A percentile compares a stretch with the other conserved stretches of the same genome.
Conservation (phyloP, 176 grass and related monocot genomes). For the Musa itinerans region DNA sequence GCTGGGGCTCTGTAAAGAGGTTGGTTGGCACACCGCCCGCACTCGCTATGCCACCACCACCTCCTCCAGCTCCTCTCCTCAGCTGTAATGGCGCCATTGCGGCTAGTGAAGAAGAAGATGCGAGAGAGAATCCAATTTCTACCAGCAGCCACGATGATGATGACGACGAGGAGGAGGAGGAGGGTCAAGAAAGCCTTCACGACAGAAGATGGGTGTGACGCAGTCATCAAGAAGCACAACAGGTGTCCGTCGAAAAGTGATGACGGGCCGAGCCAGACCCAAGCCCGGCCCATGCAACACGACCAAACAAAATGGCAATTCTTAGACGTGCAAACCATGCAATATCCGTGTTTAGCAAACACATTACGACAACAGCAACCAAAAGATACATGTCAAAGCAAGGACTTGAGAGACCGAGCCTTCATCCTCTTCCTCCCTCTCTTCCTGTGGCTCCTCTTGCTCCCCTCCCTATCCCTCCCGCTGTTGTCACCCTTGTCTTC, state of each 20-base stretch:
- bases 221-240: too few relatives aligned
- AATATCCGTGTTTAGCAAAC: background rate
- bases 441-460: constrained; percentile 19
- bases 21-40: constrained; percentile 1
- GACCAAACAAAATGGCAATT: too few relatives aligned
- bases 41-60: constrained; percentile 6
- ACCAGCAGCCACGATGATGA: too few relatives aligned
- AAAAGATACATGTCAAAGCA: background rate
- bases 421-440: constrained; percentile 25
- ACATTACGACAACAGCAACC: background rate
- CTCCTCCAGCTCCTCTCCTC: constrained; percentile 4
- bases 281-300: too few relatives aligned
- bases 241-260: too few relatives aligned
- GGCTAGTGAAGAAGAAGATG: too few relatives aligned
- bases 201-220: too few relatives aligned
- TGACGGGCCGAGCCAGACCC: too few relatives aligned
- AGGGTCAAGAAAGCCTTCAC: too few relatives aligned
- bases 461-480: background rate
- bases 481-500: constrained; percentile 3
- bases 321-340: background rate
- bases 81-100: too few relatives aligned
- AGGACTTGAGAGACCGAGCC: constrained; percentile 30
- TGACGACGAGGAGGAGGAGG: too few relatives aligned
- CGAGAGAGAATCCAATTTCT: too few relatives aligned
- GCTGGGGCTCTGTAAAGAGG: constrained; percentile 13